phyloP scores from a whole-genome alignment of 371 early-diverging fungal species.

The Neoconidiobolus thromboides region DNA sequence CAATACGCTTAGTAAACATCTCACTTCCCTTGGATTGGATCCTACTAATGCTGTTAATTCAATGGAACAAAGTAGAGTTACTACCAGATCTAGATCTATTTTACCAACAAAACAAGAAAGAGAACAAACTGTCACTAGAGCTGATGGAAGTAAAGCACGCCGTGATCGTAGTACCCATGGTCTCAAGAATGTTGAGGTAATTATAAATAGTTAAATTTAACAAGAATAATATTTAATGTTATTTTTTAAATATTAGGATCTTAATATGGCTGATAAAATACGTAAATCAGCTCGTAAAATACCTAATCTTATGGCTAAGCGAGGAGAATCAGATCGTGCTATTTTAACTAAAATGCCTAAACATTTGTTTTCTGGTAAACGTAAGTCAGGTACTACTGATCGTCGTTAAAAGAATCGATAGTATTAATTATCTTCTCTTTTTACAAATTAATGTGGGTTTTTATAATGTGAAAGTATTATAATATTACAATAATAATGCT shows the following conservation, averaged over 20 bases:
- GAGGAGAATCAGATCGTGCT: constrained; percentile 83
- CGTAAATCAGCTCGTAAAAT: constrained; percentile 45
- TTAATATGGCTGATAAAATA: constrained; percentile 52
- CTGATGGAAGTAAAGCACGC: constrained; percentile 16
- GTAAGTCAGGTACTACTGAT: constrained; percentile 59
- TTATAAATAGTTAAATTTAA: no score
- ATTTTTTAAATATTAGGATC: constrained; percentile 15
- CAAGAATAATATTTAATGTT: no score
- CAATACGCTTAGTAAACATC: constrained; percentile 33
- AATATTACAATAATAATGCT: no score
- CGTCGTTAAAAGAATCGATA: constrained; percentile 33
- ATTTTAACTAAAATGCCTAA: constrained; percentile 86
- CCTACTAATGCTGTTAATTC: constrained; percentile 19
- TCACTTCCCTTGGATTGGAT: constrained; percentile 40
- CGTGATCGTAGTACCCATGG: constrained; percentile 56
- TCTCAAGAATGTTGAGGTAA: constrained; percentile 34
- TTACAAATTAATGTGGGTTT: no score
- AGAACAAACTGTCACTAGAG: constrained; percentile 18
- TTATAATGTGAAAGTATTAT: no score
- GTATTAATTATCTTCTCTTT: no score
- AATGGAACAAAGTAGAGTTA: no score
- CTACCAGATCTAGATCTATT: constrained; percentile 26
- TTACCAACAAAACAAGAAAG: constrained; percentile 5
- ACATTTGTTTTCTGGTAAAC: constrained; percentile 92
- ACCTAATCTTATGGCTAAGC: constrained; percentile 56